These are phyloP conservation scores for Pichia sp. DNA, from an alignment of 1,139 yeast species.

Conservation along the genomic window DNA sequence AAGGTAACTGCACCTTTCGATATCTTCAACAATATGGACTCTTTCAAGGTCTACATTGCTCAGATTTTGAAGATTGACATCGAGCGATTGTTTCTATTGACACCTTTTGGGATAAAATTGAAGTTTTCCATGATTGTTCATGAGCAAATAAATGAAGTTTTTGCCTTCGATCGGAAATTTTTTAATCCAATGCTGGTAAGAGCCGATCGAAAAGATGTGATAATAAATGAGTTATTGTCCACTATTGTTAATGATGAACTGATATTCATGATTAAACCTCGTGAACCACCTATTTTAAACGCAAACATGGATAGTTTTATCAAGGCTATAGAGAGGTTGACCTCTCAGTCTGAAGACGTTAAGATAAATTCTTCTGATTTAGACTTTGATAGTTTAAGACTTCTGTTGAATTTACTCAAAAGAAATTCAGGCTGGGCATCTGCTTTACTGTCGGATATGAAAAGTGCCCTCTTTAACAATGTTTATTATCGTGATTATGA, in stretches of 20 bases:
- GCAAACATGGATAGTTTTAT: constrained; percentile 9
- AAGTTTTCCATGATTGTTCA: constrained; percentile 44
- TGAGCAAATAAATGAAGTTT: constrained; percentile 42
- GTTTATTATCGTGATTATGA: constrained; percentile 19
- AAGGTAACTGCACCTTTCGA: constrained; percentile 32
- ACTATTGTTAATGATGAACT: constrained; percentile 26
- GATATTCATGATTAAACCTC: constrained; percentile 39
- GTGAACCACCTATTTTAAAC: constrained; percentile 38
- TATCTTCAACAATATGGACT: constrained; percentile 38
- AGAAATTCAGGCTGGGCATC: constrained; percentile 51
- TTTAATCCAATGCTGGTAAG: constrained; percentile 34
- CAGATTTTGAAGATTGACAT: constrained; percentile 38
- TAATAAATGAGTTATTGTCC: constrained; percentile 21
- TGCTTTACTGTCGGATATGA: constrained; percentile 45
- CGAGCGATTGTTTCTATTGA: constrained; percentile 53
- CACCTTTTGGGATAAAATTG: constrained; percentile 62
- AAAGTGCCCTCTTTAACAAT: constrained; percentile 24
- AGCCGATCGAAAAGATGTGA: constrained; percentile 10
- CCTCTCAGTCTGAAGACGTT: constrained; percentile 7
- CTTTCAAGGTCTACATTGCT: constrained; percentile 44
- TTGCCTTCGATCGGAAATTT: constrained; percentile 55
- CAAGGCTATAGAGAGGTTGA: constrained; percentile 20
- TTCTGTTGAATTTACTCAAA: constrained; percentile 35
- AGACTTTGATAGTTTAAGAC: constrained; percentile 27
- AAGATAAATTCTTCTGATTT: constrained; percentile 28